phyloP scores from a whole-genome alignment of 805 yeast genomes.

The Saccharomycopsis sp. region DNA sequence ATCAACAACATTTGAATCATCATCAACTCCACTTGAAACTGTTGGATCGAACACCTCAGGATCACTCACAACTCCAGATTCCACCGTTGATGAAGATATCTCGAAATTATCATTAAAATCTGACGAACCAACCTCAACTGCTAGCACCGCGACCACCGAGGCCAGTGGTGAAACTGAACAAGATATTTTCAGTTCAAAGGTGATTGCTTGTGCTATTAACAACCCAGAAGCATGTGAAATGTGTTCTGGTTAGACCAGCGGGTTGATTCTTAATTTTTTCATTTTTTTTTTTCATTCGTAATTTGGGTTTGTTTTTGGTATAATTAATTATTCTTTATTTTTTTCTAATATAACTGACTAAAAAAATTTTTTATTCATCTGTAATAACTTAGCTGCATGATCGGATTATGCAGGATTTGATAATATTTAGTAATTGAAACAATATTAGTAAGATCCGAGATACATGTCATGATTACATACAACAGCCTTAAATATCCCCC shows the following conservation, averaged over 20 bases:
- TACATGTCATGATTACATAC: too few relatives aligned
- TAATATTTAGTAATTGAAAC: too few relatives aligned
- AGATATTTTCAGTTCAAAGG: slow-evolving; percentile 89
- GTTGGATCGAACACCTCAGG: slow-evolving; percentile 7
- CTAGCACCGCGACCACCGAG: slow-evolving; percentile 34
- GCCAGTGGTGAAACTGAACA: slow-evolving; percentile 37
- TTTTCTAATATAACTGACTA: too few relatives aligned
- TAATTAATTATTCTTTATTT: too few relatives aligned
- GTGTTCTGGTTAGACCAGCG: slow-evolving; percentile 78
- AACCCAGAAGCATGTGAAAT: slow-evolving; percentile 97
- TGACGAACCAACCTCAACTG: slow-evolving; percentile 31
- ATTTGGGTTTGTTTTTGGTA: too few relatives aligned
- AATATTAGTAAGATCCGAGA: too few relatives aligned
- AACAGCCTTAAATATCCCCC: too few relatives aligned
- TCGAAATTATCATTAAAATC: slow-evolving; percentile 14
- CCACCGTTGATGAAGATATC: slow-evolving; percentile 14
- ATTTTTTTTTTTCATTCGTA: too few relatives aligned
- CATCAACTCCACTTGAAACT: slow-evolving; percentile 18
- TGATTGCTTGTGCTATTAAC: slow-evolving; percentile 91
- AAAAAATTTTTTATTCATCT: too few relatives aligned
- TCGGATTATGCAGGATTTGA: too few relatives aligned
- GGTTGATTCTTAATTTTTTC: not conserved
- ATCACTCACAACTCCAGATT: slow-evolving; percentile 7
- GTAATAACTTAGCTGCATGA: too few relatives aligned
- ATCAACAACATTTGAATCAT: not conserved